Evolutionary conservation across 2,329 filamentous ascomycete genomes (phyloP).

Genomic region (Neobulgaria alba): DNA sequence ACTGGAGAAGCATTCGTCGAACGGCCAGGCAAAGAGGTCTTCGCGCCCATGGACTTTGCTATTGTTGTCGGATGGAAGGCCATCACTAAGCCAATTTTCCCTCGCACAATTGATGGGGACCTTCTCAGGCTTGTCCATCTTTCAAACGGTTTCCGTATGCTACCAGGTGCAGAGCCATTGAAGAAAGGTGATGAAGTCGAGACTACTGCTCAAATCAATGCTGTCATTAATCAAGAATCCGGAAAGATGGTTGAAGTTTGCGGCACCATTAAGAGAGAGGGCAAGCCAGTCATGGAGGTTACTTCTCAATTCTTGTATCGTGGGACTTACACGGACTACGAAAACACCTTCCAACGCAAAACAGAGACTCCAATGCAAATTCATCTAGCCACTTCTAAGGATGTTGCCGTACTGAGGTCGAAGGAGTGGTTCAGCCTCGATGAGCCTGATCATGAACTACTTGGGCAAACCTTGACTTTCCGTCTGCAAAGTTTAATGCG

Average conservation of each 20-base stretch:
- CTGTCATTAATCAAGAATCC: conserved; percentile 94
- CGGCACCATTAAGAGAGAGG: conserved; percentile 82
- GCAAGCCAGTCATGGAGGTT: conserved; percentile 89
- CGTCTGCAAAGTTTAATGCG: conserved; percentile 83
- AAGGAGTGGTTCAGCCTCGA: conserved; percentile 96
- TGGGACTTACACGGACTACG: conserved; percentile 82
- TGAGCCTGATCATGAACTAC: conserved; percentile 76
- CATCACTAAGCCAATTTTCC: conserved; percentile 99
- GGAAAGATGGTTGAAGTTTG: conserved; percentile 99
- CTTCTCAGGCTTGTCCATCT: conserved; percentile 92
- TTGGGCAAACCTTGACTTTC: conserved; percentile 93
- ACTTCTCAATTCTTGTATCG: conserved; percentile 98
- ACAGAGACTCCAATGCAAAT: conserved; percentile 91
- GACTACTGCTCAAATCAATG: conserved; percentile 92
- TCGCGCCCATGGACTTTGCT: conserved; percentile 96
- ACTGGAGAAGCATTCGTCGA: conserved; percentile 96
- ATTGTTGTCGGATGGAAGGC: conserved; percentile 99
- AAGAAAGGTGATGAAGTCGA: conserved; percentile 92
- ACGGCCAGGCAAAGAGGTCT: conserved; percentile 85
- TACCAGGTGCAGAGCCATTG: conserved; percentile 86
- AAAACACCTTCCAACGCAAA: conserved; percentile 99
- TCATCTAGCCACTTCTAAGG: conserved; percentile 77
- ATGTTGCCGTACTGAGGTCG: conserved; percentile 85
- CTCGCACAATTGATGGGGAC: conserved; percentile 90
- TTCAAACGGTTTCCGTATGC: conserved; percentile 97